A percentile compares a stretch with the other conserved stretches of the same genome.
Evolutionary conservation across 495 filamentous ascomycete genomes (phyloP).

Genomic region (Halenospora varia): DNA sequence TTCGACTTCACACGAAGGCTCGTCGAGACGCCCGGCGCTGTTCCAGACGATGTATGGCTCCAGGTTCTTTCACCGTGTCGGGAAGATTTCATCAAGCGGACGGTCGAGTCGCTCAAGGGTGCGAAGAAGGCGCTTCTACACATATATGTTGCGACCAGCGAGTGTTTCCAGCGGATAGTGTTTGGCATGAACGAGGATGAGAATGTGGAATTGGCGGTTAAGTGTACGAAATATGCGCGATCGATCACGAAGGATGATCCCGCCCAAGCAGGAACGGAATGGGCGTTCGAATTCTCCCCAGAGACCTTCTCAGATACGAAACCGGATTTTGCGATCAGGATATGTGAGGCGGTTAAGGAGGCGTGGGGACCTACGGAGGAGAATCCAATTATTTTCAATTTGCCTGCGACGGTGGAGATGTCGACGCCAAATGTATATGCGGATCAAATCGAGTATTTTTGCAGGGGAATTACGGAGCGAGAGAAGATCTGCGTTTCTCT

Average conservation of each 20-base stretch:
- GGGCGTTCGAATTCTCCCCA: conserved; percentile 94
- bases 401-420: conserved; percentile 96
- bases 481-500: conserved; percentile 79
- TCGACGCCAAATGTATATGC: conserved; percentile 94
- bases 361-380: conserved; percentile 84
- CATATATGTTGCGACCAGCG: conserved; percentile 93
- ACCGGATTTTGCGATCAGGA: conserved; percentile 74
- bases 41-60: conserved; percentile 92
- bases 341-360: conserved; percentile 94
- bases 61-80: conserved; percentile 94
- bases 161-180: conserved; percentile 85
- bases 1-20: conserved; percentile 91
- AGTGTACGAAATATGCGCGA: conserved; percentile 80
- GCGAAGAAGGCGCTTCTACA: conserved; percentile 95
- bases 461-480: conserved; percentile 70
- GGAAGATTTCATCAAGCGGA: conserved; percentile 85
- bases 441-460: conserved; percentile 97
- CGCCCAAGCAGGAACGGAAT: conserved; percentile 67
- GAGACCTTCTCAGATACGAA: conserved; percentile 94
- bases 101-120: conserved; percentile 85
- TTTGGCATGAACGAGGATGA: conserved; percentile 84
- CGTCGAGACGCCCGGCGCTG: conserved; percentile 78
- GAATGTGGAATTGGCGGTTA: conserved; percentile 77
- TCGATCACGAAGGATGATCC: conserved; percentile 96
- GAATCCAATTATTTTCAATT: conserved; percentile 93